phyloP scores from a whole-genome alignment of 495 filamentous ascomycete genomes.

The Ramalina peruviana region DNA sequence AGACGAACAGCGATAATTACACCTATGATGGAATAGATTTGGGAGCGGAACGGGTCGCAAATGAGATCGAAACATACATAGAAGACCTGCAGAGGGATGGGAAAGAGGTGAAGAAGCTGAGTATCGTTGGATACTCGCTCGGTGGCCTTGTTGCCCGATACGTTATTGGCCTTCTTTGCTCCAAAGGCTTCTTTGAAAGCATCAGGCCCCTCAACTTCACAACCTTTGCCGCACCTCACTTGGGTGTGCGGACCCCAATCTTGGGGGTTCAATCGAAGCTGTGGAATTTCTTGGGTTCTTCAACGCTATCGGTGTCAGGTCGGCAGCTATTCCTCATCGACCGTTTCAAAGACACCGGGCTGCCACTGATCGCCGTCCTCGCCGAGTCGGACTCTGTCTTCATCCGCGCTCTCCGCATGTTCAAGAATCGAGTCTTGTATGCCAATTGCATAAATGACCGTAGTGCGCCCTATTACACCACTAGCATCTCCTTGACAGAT shows the following conservation, averaged over 20 bases:
- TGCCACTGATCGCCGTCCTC: constrained; percentile 65
- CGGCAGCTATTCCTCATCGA: constrained; percentile 81
- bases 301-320: constrained; percentile 65
- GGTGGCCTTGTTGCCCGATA: constrained; percentile 78
- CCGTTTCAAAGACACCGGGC: constrained; percentile 64
- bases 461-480: constrained; percentile 69
- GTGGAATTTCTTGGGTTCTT: constrained; percentile 70
- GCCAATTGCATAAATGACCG: constrained; percentile 78
- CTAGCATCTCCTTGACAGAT: constrained; percentile 55
- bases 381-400: constrained; percentile 80
- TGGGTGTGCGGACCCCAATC: constrained; percentile 68
- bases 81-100: constrained; percentile 49
- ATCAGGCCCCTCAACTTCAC: constrained; percentile 84
- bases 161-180: constrained; percentile 69
- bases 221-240: constrained; percentile 81
- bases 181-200: constrained; percentile 62
- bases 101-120: constrained; percentile 62
- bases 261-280: constrained; percentile 50
- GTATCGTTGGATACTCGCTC: constrained; percentile 78
- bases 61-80: constrained; percentile 77
- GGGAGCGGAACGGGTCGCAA: constrained; percentile 74
- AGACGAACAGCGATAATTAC: constrained; percentile 66
- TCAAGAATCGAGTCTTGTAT: constrained; percentile 62
- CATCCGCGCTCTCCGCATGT: constrained; percentile 59
- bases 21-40: constrained; percentile 93